A percentile compares a stretch with the other conserved stretches of the same genome.
phyloP scores from a whole-genome alignment of 768 basidiomycete genomes.

The Pleurotus tuoliensis region DNA sequence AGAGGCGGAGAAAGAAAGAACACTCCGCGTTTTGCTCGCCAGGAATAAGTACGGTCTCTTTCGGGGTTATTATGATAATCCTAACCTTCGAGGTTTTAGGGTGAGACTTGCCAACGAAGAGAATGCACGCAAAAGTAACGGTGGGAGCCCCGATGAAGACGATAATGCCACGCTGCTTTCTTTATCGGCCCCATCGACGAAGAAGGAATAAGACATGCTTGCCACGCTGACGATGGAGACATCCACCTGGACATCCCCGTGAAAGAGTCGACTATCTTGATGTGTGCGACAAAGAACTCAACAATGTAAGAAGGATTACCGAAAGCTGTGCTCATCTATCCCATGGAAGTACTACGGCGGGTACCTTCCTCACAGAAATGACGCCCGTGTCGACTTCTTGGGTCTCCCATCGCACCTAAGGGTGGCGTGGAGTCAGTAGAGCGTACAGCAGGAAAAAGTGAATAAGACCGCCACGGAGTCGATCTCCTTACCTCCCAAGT shows the following conservation, averaged over 20 bases:
- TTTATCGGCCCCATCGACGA: neutral
- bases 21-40: slow-evolving; percentile 47
- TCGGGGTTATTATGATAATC: neutral
- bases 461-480: too few relatives aligned
- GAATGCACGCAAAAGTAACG: neutral
- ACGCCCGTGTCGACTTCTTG: neutral
- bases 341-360: neutral
- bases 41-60: slow-evolving; percentile 42
- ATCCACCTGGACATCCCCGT: too few relatives aligned
- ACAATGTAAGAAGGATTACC: too few relatives aligned
- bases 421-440: neutral
- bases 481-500: neutral
- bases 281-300: too few relatives aligned
- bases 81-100: neutral
- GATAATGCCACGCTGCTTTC: neutral
- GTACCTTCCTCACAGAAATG: neutral
- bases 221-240: too few relatives aligned
- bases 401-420: neutral
- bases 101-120: slow-evolving; percentile 6
- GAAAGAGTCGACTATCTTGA: too few relatives aligned
- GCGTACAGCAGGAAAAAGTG: neutral
- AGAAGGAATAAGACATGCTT: too few relatives aligned
- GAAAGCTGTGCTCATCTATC: neutral
- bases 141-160: neutral
- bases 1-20: slow-evolving; percentile 51